A percentile compares a stretch with the other conserved stretches of the same genome.
Evolutionary conservation across 495 filamentous ascomycete genomes (phyloP).

Genomic region (Aspergillus affinis): DNA sequence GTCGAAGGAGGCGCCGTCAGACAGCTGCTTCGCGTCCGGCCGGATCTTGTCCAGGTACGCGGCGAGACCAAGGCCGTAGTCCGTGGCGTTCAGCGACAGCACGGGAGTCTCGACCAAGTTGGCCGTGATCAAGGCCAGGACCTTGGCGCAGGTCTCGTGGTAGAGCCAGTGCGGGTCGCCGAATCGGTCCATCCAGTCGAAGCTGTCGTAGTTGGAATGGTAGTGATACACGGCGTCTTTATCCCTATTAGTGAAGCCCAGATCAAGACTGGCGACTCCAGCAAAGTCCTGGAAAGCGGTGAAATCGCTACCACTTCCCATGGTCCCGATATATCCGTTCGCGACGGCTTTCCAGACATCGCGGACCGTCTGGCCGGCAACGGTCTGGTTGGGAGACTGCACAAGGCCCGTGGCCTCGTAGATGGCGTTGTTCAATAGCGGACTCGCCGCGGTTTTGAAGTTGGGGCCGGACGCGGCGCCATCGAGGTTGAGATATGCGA

Average conservation of each 20-base stretch:
- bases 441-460: slow-evolving; percentile 55
- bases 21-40: slow-evolving; percentile 38
- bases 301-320: slow-evolving; percentile 72
- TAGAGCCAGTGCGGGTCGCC: slow-evolving; percentile 63
- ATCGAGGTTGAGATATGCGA: slow-evolving; percentile 75
- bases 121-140: slow-evolving; percentile 53
- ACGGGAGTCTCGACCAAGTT: slow-evolving; percentile 48
- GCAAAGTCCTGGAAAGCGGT: slow-evolving; percentile 74
- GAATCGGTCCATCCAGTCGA: slow-evolving; percentile 71
- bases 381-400: slow-evolving; percentile 73
- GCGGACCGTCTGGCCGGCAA: slow-evolving; percentile 62
- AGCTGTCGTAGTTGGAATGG: slow-evolving; percentile 76
- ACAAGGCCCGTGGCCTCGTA: slow-evolving; percentile 68
- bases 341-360: slow-evolving; percentile 48
- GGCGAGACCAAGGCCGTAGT: slow-evolving; percentile 45
- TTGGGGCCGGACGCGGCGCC: slow-evolving; percentile 54
- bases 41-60: slow-evolving; percentile 55
- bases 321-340: slow-evolving; percentile 57
- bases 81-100: slow-evolving; percentile 46
- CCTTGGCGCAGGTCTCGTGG: slow-evolving; percentile 59
- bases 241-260: slow-evolving; percentile 50
- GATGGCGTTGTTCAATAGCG: slow-evolving; percentile 75
- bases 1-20: slow-evolving; percentile 29
- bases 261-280: slow-evolving; percentile 64
- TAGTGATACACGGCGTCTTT: slow-evolving; percentile 67